Base-by-base conservation (phyloP, 2,329 filamentous ascomycete species). In the Aspergillus ochraceus region DNA sequence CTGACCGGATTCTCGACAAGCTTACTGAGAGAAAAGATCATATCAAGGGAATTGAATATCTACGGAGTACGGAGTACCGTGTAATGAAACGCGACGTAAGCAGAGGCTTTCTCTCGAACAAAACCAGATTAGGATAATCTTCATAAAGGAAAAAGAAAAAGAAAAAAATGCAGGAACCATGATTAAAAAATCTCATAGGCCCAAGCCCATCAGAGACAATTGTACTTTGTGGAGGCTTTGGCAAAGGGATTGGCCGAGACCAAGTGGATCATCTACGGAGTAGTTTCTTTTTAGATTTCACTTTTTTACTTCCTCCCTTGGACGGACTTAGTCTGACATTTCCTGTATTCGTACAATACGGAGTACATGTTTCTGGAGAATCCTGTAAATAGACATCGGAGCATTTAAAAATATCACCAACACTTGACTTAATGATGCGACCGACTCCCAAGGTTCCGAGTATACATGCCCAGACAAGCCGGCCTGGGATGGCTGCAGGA, bases 161-260 rank as follows among this genome's bases (percentile, higher is more conserved):
- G 52, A 17, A 29, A 46, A 55, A 36, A 49, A 59, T 49, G 56
- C 56, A 61, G 55, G 53, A 58, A 58, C 51, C 39, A 24, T 52
- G n/a, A 20, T 19, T 46, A n/a, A 46, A 55, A 49, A 49, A 39
- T 59, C 52, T 36, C 52, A 61, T 55, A 61, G 59, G 59, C 32
- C 17, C 55, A 42, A 24, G 49, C 2, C n/a, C 54, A 42, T 52
- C 39, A 14, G 42, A 54, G 32, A 36, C 39, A 47, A 52, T 32
- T 50, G 42, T 55, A 46, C 32, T 55, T 53, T 61, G 52, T 58
- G 52, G 49, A 52, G 47, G 42, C 47, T 52, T 49, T 55, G 56
- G n/a, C 53, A 53, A 52, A 53, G 29, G 59, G 30, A 54, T 58
- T 58, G 59, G 58, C 29, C 32, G 42, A 52, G 36, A 14, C n/a